phyloP scores from a whole-genome alignment of 306 rosid species.

The Inga laurina region DNA sequence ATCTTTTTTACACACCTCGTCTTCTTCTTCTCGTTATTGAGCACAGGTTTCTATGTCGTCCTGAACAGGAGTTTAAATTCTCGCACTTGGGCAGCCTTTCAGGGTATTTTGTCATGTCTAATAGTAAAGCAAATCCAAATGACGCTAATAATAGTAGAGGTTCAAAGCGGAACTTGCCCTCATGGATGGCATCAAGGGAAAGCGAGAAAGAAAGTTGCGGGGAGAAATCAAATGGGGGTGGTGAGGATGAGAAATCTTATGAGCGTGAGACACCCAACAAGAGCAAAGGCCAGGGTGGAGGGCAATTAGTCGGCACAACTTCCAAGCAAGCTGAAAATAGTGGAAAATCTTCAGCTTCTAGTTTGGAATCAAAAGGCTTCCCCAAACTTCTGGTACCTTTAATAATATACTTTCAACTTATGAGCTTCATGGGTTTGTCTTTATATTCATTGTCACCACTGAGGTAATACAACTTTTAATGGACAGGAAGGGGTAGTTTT shows the following conservation, averaged over 20 bases:
- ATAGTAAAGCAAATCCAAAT: conserved; percentile 23
- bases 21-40: neutral
- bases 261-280: conserved; percentile 38
- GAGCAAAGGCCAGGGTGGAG: conserved; percentile 27
- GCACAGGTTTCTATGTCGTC: neutral
- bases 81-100: neutral
- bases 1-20: neutral
- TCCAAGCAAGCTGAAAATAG: conserved; percentile 29
- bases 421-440: conserved; percentile 6
- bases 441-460: conserved; percentile 16
- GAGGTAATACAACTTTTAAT: conserved; percentile 30
- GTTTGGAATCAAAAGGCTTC: conserved; percentile 45
- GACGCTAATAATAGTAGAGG: conserved; percentile 12
- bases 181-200: conserved; percentile 51
- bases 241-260: conserved; percentile 29
- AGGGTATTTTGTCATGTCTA: conserved; percentile 40
- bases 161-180: conserved; percentile 55
- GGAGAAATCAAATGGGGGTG: conserved; percentile 34
- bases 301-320: neutral
- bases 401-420: neutral
- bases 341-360: conserved; percentile 39
- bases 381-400: conserved; percentile 67
- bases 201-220: conserved; percentile 32
- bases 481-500: conserved; percentile 91
- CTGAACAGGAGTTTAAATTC: neutral